Conservation (phyloP, 176 grass and related monocot genomes). For the Ensete glaucum region DNA sequence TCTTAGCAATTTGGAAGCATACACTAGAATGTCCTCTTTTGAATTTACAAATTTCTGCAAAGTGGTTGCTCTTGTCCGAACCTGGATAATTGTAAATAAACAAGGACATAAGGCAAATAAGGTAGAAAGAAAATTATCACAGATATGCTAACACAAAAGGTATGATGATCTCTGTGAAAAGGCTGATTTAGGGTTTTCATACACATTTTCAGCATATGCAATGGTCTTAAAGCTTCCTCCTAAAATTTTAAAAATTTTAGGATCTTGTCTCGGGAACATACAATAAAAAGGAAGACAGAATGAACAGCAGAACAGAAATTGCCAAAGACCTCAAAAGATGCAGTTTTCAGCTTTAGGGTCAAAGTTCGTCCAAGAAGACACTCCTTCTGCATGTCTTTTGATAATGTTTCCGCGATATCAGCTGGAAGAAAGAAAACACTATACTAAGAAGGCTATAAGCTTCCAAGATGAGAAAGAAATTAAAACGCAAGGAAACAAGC, state of each 20-base stretch:
- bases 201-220: no score
- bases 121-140: not conserved
- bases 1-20: slow-evolving; percentile 75
- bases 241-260: not conserved
- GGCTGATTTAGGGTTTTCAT: not conserved
- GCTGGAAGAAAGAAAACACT: slow-evolving; percentile 29
- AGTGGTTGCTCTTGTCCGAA: slow-evolving; percentile 66
- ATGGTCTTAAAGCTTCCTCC: not conserved
- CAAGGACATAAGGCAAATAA: not conserved
- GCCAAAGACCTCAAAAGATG: slow-evolving; percentile 67
- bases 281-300: not conserved
- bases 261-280: slow-evolving; percentile 3
- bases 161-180: not conserved
- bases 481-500: not conserved
- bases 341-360: slow-evolving; percentile 90
- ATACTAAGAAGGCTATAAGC: slow-evolving; percentile 1
- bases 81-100: slow-evolving; percentile 27
- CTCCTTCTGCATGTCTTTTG: slow-evolving; percentile 78
- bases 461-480: not conserved
- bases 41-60: slow-evolving; percentile 63
- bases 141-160: not conserved
- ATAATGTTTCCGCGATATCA: slow-evolving; percentile 64
- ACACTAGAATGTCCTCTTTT: slow-evolving; percentile 69
- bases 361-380: slow-evolving; percentile 58
- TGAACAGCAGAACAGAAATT: not conserved